Conservation (phyloP, 2,329 filamentous ascomycete genomes). For the Exophiala sideris region DNA sequence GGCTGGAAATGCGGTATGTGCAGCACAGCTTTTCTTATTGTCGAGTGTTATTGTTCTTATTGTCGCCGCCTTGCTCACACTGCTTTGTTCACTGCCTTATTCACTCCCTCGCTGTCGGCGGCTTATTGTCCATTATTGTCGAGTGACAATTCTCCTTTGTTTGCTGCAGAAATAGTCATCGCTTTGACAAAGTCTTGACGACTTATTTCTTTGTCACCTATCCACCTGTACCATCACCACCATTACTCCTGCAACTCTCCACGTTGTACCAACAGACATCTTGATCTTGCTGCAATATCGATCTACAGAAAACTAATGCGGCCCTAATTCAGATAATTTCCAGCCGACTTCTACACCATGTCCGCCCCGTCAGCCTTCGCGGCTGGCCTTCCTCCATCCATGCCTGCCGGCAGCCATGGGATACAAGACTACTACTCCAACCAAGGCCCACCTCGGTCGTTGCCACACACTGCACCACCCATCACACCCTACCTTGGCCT, state of each 20-base stretch:
- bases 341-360: conserved; percentile 26
- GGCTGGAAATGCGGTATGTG: conserved; percentile 22
- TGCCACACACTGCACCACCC: conserved; percentile 62
- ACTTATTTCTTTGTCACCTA: conserved; percentile 16
- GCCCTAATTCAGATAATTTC: conserved; percentile 23
- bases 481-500: conserved; percentile 91
- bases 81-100: conserved; percentile 9
- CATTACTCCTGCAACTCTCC: not conserved
- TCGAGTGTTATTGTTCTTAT: conserved; percentile 22
- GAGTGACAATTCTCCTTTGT: conserved; percentile 26
- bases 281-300: not conserved
- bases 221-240: conserved; percentile 5
- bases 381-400: conserved; percentile 56
- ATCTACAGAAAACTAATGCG: not conserved
- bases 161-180: conserved; percentile 10
- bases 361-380: conserved; percentile 41
- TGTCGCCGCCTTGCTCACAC: conserved; percentile 6
- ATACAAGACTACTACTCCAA: conserved; percentile 59
- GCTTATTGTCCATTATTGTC: not conserved
- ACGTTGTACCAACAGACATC: not conserved
- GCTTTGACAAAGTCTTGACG: conserved; percentile 16
- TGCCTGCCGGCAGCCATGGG: conserved; percentile 58
- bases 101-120: conserved; percentile 16
- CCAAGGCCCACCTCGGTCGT: conserved; percentile 53
- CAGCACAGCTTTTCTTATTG: conserved; percentile 10